These are phyloP conservation scores for Azolla pinnata DNA, from an alignment of 75 land plant species.

Conservation along the genomic window DNA sequence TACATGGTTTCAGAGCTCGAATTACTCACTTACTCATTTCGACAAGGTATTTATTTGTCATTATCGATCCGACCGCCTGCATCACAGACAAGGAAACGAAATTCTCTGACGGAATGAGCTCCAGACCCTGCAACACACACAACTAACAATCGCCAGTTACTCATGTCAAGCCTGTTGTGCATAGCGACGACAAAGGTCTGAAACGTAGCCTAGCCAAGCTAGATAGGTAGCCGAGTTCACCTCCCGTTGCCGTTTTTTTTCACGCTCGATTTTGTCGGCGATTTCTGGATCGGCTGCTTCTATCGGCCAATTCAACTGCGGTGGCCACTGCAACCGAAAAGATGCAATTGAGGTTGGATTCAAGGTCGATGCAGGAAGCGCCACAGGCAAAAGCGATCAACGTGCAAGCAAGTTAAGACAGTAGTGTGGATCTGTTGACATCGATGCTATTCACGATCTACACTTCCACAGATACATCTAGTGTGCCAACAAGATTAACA, in stretches of 20 bases:
- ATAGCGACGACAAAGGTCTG: neutral
- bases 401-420: no score
- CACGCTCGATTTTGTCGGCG: slow-evolving; percentile 11
- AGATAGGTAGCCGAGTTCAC: neutral
- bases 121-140: slow-evolving; percentile 53
- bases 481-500: no score
- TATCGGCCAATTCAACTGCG: slow-evolving; percentile 6
- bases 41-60: slow-evolving; percentile 86
- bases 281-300: slow-evolving; percentile 10
- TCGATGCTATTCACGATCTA: no score
- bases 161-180: neutral
- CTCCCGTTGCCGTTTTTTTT: slow-evolving; percentile 18
- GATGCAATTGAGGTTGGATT: no score
- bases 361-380: no score
- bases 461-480: no score
- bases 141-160: no score
- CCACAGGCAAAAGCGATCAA: no score
- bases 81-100: slow-evolving; percentile 71
- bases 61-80: slow-evolving; percentile 74
- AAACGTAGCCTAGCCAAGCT: neutral
- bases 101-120: slow-evolving; percentile 80
- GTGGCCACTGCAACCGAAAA: slow-evolving; percentile 22
- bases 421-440: no score
- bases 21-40: slow-evolving; percentile 65
- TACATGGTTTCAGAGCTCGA: slow-evolving; percentile 20